phyloP scores from a whole-genome alignment of 116 monocot genomes.

The Trichopus zeylanicus region DNA sequence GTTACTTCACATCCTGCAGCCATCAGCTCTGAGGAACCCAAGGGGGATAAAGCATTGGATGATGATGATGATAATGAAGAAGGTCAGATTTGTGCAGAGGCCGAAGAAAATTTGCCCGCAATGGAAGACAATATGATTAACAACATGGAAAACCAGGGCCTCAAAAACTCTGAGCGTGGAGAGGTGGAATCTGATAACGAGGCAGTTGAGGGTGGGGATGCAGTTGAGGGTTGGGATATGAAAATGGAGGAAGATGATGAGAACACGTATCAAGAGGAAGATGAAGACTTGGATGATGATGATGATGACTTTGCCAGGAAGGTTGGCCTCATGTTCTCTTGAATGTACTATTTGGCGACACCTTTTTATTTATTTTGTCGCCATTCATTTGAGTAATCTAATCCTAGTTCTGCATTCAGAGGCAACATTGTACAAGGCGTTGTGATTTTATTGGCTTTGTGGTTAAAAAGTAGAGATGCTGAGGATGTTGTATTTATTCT shows the following conservation, averaged over 20 bases:
- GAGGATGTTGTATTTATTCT: too few relatives aligned
- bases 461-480: too few relatives aligned
- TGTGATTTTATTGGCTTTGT: too few relatives aligned
- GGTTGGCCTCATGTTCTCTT: conserved; percentile 12
- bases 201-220: neutral
- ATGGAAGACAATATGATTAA: conserved; percentile 9
- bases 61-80: conserved; percentile 13
- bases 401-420: neutral
- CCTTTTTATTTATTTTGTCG: neutral
- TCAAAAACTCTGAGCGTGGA: conserved; percentile 27
- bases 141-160: conserved; percentile 14
- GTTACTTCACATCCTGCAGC: too few relatives aligned
- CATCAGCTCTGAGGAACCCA: too few relatives aligned
- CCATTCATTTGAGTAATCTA: too few relatives aligned
- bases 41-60: neutral
- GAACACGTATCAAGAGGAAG: neutral
- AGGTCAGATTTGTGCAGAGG: conserved; percentile 8
- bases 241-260: neutral
- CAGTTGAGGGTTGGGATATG: neutral
- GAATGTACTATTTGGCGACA: neutral
- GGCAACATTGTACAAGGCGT: too few relatives aligned
- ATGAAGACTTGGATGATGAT: conserved; percentile 13
- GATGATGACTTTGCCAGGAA: conserved; percentile 18
- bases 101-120: neutral
- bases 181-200: too few relatives aligned